Evolutionary conservation across 208 protist species (phyloP).

Genomic region (Trypanosoma conorhini): DNA sequence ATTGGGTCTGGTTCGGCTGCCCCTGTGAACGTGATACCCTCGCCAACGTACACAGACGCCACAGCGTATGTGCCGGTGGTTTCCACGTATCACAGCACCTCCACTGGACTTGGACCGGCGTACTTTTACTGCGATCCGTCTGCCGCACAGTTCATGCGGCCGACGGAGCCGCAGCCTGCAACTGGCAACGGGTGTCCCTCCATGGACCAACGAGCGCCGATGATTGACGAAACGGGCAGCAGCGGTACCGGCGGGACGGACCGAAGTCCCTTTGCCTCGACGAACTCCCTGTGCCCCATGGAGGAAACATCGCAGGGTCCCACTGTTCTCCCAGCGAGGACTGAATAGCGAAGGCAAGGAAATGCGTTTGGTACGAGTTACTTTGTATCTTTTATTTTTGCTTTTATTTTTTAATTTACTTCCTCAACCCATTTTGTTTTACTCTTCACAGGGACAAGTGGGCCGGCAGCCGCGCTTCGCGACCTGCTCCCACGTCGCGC

Average conservation of each 20-base stretch:
- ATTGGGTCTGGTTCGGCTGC: not conserved
- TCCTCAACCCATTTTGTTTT: not conserved
- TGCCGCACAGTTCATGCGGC: not conserved
- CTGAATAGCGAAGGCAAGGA: not conserved
- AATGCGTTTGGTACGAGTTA: not conserved
- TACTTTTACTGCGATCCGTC: slow-evolving; percentile 6
- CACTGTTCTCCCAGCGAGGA: not conserved
- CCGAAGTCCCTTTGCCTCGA: not conserved
- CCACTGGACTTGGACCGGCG: not conserved
- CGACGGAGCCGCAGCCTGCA: not conserved
- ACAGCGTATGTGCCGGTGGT: not conserved
- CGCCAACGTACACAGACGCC: not conserved
- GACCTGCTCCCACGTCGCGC: not conserved
- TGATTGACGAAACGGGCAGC: not conserved
- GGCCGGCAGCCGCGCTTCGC: no score
- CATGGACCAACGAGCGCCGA: not conserved
- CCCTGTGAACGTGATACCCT: slow-evolving; percentile 2
- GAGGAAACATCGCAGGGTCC: not conserved
- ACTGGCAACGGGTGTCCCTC: not conserved
- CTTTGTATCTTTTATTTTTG: slow-evolving; percentile 25
- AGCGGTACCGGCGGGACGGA: not conserved
- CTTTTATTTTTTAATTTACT: slow-evolving; percentile 24
- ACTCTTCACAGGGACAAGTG: not conserved
- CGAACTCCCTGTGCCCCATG: not conserved
- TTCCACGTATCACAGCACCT: not conserved